phyloP scores from a whole-genome alignment of 2,329 filamentous ascomycete species.

The Grosmannia clavigera region DNA sequence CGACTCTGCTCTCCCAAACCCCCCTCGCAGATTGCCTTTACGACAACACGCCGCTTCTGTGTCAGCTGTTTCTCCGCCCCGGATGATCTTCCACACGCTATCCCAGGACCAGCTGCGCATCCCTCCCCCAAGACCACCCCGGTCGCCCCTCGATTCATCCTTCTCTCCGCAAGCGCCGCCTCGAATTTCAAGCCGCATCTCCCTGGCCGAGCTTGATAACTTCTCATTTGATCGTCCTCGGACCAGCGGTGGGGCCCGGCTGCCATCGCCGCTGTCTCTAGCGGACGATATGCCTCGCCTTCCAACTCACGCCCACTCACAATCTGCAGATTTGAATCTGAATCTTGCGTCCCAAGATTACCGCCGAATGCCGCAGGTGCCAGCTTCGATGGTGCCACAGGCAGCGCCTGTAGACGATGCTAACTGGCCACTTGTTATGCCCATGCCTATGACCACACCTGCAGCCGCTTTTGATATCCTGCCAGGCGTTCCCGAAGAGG shows the following conservation, averaged over 20 bases:
- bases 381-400: constrained; percentile 14
- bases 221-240: constrained; percentile 28
- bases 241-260: constrained; percentile 32
- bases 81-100: constrained; percentile 28
- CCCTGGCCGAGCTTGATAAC: constrained; percentile 29
- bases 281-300: constrained; percentile 17
- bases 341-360: constrained; percentile 10
- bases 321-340: constrained; percentile 15
- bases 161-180: constrained; percentile 31
- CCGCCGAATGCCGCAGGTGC: constrained; percentile 24
- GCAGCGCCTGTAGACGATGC: constrained; percentile 23
- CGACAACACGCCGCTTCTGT: constrained; percentile 17
- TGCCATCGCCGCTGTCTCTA: constrained; percentile 9
- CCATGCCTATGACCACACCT: not conserved
- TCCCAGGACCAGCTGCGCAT: constrained; percentile 38
- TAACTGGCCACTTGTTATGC: constrained; percentile 29
- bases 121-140: constrained; percentile 36
- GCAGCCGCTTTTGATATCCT: constrained; percentile 29
- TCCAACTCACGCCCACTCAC: constrained; percentile 24
- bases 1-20: not conserved
- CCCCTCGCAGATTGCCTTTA: constrained; percentile 16
- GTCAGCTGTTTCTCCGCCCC: constrained; percentile 14
- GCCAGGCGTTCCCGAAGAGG: constrained; percentile 51
- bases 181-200: constrained; percentile 42
- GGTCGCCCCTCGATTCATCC: constrained; percentile 29